Conservation (phyloP, 208 protist genomes). For the Angomonas deanei region DNA sequence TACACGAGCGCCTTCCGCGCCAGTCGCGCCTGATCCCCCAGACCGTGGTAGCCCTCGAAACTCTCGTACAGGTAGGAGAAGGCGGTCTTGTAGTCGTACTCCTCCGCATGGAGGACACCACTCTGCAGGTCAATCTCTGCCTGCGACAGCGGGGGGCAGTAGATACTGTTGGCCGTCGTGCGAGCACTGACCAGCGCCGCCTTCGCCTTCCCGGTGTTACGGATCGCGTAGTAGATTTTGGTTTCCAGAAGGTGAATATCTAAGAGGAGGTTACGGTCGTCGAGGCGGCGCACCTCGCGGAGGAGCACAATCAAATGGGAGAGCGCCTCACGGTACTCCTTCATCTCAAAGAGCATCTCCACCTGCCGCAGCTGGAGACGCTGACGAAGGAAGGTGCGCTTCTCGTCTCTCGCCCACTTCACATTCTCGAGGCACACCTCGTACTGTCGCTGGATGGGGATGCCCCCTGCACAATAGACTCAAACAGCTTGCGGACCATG, state of each 20-base stretch:
- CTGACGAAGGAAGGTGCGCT: slow-evolving; percentile 96
- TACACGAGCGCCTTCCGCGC: slow-evolving; percentile 94
- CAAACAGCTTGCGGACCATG: slow-evolving; percentile 89
- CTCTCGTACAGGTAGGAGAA: slow-evolving; percentile 99
- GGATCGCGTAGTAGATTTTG: slow-evolving; percentile 91
- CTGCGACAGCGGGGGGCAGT: slow-evolving; percentile 97
- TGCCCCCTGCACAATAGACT: slow-evolving; percentile 66
- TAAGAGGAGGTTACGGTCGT: slow-evolving; percentile 97
- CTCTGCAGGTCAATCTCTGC: slow-evolving; percentile 96
- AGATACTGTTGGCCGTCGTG: slow-evolving; percentile 98
- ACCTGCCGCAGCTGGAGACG: slow-evolving; percentile 93
- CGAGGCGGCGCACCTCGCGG: slow-evolving; percentile 94
- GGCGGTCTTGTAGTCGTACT: slow-evolving; percentile 97
- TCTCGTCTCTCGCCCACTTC: slow-evolving; percentile 92
- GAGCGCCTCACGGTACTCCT: slow-evolving; percentile 83
- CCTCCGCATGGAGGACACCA: slow-evolving; percentile 96
- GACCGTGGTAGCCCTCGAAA: slow-evolving; percentile 95
- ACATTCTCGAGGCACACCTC: slow-evolving; percentile 93
- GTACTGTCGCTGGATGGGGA: slow-evolving; percentile 79
- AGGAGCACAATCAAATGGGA: slow-evolving; percentile 75
- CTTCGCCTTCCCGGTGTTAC: slow-evolving; percentile 91
- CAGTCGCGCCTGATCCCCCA: slow-evolving; percentile 74
- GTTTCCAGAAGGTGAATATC: slow-evolving; percentile 98
- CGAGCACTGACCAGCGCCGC: slow-evolving; percentile 95
- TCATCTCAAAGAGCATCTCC: slow-evolving; percentile 87